Base-by-base conservation (phyloP, 306 rosid genomes). In the Sindora glabra region DNA sequence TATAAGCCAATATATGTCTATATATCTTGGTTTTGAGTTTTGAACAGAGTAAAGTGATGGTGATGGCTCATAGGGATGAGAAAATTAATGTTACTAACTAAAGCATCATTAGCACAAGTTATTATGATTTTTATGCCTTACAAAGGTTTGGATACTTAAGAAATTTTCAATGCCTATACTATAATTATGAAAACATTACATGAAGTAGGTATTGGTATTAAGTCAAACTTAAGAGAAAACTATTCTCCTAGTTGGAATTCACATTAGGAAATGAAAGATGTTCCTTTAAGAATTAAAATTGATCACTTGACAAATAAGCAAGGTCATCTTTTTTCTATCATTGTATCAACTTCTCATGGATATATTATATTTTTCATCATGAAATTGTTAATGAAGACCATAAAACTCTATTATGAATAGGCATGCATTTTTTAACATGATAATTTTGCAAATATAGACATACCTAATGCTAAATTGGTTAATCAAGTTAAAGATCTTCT, bases 211-310 rank as follows among this genome's bases (percentile, higher is more conserved):
- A 72, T 92, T 58, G 96, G 84, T 16, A 90, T 86, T 8, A 92
- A 92, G 74, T 77, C 89, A 45, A 96, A 92, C 60, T 48, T 71
- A 11, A 76, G 99, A 29, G 96, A 92, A 50, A 92, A 92, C 72
- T 86, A 92, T 27, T 86, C 95, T 48, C 6, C 32, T 27, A 6
- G 5, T 36, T 16, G 55, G 29, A 21, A 18, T 19, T 89, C 99
- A 17, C 71, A 94, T 52, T 94, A 97, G 99, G 99, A 94, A 77
- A 75, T 94, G 97, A 94, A 89, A 62, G 99, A 97, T 33, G 97
- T 94, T 84, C 97, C 99, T 56, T 74, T 94, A 36, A 84, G 99
- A 70, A 94, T 94, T 73, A 95, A 94, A 82, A 94, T 94, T 37
- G 99, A 97, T 26, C 97, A 94, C 72, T 77, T 89, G 55, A 87